These are phyloP conservation scores for Boletus bicolor DNA, from an alignment of 768 basidiomycete genomes.

Conservation along the genomic window DNA sequence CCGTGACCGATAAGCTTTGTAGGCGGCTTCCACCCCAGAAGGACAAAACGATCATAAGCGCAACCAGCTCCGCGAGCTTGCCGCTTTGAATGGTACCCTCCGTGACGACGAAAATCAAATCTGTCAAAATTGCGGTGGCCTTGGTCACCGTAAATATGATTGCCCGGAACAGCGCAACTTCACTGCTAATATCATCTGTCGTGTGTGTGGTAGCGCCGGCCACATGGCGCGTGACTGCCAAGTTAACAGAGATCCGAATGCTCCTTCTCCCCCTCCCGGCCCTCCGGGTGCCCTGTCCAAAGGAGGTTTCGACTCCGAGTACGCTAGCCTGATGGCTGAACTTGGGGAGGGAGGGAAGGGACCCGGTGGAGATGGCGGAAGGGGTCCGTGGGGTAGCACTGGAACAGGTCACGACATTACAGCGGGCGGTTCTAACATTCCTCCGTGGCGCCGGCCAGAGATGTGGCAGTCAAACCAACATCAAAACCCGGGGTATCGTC, in stretches of 20 bases:
- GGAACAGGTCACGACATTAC: conserved; percentile 57
- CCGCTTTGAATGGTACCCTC: conserved; percentile 95
- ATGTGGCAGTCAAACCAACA: conserved; percentile 69
- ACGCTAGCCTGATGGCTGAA: conserved; percentile 96
- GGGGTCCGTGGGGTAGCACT: conserved; percentile 61
- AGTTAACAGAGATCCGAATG: conserved; percentile 86
- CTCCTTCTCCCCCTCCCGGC: conserved; percentile 45
- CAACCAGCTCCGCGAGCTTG: conserved; percentile 96
- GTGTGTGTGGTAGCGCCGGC: conserved; percentile 95
- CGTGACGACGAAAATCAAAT: conserved; percentile 99
- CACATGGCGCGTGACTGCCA: conserved; percentile 99
- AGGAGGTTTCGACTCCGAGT: conserved; percentile 95
- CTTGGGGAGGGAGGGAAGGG: conserved; percentile 79
- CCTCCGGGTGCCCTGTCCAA: conserved; percentile 44
- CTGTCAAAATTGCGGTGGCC: conserved; percentile 93
- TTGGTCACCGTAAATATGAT: conserved; percentile 98
- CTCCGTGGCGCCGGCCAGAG: conserved; percentile 90
- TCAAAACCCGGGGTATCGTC: conserved; percentile 60
- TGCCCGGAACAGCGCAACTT: conserved; percentile 98
- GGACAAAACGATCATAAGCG: conserved; percentile 99
- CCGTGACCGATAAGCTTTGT: not conserved
- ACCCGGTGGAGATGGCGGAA: conserved; percentile 49
- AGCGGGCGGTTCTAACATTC: conserved; percentile 69
- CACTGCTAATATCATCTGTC: conserved; percentile 99
- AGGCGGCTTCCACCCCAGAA: conserved; percentile 99